These are phyloP conservation scores for Hysterium pulicare DNA, from an alignment of 2,329 filamentous ascomycete genomes.

Conservation along the genomic window DNA sequence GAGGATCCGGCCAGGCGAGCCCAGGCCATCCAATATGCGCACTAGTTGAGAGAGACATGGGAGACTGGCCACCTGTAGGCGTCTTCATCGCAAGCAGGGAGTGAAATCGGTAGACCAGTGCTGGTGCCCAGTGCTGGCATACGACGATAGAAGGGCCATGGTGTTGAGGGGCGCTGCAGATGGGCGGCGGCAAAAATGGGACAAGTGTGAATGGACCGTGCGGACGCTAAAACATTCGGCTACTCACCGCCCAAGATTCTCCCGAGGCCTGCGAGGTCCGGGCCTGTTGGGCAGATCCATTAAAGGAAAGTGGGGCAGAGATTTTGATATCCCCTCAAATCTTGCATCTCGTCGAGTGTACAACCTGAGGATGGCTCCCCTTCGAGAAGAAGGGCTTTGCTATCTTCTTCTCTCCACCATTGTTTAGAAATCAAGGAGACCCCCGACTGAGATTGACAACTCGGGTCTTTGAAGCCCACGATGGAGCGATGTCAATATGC, in stretches of 20 bases:
- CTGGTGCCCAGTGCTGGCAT: neutral
- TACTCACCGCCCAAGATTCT: conserved; percentile 3
- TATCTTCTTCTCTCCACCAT: neutral
- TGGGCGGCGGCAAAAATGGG: neutral
- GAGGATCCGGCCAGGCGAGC: neutral
- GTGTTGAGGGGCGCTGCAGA: neutral
- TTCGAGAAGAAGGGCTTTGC: neutral
- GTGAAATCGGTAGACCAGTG: neutral
- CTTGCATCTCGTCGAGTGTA: neutral
- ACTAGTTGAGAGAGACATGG: neutral
- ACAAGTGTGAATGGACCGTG: neutral
- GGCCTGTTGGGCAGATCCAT: neutral
- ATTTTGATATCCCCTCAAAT: neutral
- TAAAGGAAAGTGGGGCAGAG: conserved; percentile 4
- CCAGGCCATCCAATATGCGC: neutral
- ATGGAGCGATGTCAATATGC: conserved; percentile 17
- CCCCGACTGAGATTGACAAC: neutral
- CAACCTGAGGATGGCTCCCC: neutral
- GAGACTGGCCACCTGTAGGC: neutral
- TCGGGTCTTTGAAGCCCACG: neutral
- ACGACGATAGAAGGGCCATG: neutral
- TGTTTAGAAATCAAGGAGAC: neutral
- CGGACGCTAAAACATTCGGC: conserved; percentile 1
- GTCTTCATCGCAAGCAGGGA: neutral
- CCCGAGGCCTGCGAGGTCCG: neutral